Conservation (phyloP, 1,139 yeast genomes). For the Ogataea hybrid region DNA sequence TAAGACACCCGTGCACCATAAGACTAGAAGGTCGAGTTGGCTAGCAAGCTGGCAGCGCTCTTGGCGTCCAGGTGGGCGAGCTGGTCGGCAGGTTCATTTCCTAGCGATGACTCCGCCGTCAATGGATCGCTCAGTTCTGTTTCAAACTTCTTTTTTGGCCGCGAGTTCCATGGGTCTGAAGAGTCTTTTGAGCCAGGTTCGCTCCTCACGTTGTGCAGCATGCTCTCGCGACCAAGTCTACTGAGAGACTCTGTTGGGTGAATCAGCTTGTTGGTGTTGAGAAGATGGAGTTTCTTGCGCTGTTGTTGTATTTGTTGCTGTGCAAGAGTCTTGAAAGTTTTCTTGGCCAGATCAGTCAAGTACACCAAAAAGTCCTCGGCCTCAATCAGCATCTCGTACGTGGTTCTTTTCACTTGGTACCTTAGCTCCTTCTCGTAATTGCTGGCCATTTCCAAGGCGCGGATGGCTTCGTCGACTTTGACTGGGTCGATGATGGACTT, state of each 20-base stretch:
- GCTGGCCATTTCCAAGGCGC: constrained; percentile 77
- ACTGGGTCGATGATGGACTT: constrained; percentile 79
- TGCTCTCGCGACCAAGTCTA: constrained; percentile 73
- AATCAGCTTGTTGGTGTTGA: constrained; percentile 77
- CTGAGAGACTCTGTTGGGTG: constrained; percentile 71
- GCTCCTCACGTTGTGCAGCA: constrained; percentile 30
- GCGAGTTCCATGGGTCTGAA: constrained; percentile 38
- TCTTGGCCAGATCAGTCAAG: constrained; percentile 51
- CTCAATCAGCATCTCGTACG: constrained; percentile 83
- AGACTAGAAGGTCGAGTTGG: constrained; percentile 65
- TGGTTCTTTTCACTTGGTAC: constrained; percentile 73
- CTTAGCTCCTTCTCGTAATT: constrained; percentile 72
- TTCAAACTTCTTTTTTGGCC: constrained; percentile 27
- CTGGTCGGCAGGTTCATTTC: constrained; percentile 28
- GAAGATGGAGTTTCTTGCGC: constrained; percentile 69
- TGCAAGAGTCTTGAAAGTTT: constrained; percentile 57
- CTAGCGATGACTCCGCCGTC: constrained; percentile 21
- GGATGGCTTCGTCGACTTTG: constrained; percentile 87
- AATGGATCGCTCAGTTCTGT: constrained; percentile 24
- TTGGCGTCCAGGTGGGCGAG: constrained; percentile 62
- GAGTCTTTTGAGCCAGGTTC: constrained; percentile 41
- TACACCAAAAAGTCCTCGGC: constrained; percentile 53
- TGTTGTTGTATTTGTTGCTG: constrained; percentile 81
- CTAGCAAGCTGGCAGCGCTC: constrained; percentile 77
- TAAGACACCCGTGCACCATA: constrained; percentile 6